A percentile compares a stretch with the other conserved stretches of the same genome.
These are phyloP conservation scores for Aspergillus proliferans DNA, from an alignment of 2,329 filamentous ascomycete genomes.

Conservation along the genomic window DNA sequence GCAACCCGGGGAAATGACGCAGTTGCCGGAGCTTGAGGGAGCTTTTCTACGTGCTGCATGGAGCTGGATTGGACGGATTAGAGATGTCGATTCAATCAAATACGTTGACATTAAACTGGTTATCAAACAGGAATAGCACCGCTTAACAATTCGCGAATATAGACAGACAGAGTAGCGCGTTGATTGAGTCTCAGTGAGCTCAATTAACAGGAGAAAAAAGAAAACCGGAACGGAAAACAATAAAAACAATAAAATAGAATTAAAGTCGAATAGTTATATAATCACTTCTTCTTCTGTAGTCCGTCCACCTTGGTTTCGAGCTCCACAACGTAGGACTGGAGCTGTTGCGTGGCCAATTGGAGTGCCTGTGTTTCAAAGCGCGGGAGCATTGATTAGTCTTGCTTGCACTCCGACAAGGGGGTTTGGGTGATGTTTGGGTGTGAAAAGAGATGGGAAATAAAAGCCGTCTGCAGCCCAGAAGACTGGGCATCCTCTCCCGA, in stretches of 20 bases:
- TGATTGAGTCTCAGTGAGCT: neutral
- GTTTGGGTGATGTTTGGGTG: no score
- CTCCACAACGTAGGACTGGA: conserved; percentile 74
- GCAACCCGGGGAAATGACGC: conserved; percentile 8
- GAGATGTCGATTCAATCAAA: neutral
- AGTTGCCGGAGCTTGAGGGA: neutral
- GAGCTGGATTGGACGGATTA: no score
- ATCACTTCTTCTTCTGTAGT: conserved; percentile 61
- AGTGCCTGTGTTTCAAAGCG: conserved; percentile 55
- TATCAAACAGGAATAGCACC: neutral
- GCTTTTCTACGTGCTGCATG: neutral
- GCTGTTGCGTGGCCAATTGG: conserved; percentile 77
- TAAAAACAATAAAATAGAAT: conserved; percentile 4
- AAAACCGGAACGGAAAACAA: conserved; percentile 6
- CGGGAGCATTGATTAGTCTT: no score
- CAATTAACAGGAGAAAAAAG: neutral
- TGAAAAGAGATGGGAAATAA: neutral
- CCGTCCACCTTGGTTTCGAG: conserved; percentile 74
- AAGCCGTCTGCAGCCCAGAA: neutral
- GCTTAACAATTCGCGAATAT: no score
- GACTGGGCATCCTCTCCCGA: neutral
- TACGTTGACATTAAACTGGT: neutral
- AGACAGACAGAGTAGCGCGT: neutral
- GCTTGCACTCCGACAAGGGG: no score
- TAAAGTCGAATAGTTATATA: conserved; percentile 1